Percentiles rank a stretch among this genome's conserved stretches.
Conservation (phyloP, 768 basidiomycete genomes). For the Lentinula sp. region DNA sequence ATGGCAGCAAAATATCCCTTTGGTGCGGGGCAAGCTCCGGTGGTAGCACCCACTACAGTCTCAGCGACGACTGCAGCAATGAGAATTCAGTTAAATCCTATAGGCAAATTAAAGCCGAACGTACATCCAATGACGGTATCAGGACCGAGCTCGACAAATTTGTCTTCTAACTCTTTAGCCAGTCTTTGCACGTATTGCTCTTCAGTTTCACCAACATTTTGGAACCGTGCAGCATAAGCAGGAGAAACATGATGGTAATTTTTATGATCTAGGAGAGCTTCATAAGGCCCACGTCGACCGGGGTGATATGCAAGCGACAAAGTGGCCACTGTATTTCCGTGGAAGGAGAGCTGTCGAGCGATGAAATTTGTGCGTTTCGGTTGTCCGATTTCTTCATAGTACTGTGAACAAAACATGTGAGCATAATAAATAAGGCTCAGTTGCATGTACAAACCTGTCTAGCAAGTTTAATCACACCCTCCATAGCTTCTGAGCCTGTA, state of each 20-base stretch:
- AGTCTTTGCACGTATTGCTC: slow-evolving; percentile 77
- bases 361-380: slow-evolving; percentile 73
- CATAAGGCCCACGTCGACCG: slow-evolving; percentile 61
- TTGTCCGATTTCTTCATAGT: slow-evolving; percentile 66
- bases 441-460: slow-evolving; percentile 47
- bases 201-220: slow-evolving; percentile 61
- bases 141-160: slow-evolving; percentile 77
- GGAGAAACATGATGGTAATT: slow-evolving; percentile 85
- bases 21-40: slow-evolving; percentile 69
- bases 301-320: slow-evolving; percentile 67
- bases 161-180: slow-evolving; percentile 76
- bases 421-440: neutral
- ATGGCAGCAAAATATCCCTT: slow-evolving; percentile 84
- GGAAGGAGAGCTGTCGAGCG: slow-evolving; percentile 71
- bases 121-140: slow-evolving; percentile 78
- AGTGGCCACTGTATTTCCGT: slow-evolving; percentile 77
- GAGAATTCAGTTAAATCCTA: neutral
- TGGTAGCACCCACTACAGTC: slow-evolving; percentile 83
- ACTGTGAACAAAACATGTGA: slow-evolving; percentile 30
- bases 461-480: slow-evolving; percentile 75
- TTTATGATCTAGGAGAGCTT: slow-evolving; percentile 51
- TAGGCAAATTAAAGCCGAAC: slow-evolving; percentile 19
- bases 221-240: slow-evolving; percentile 79
- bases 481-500: slow-evolving; percentile 85
- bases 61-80: slow-evolving; percentile 62